Evolutionary conservation across 2,329 filamentous ascomycete species (phyloP).

Genomic region (Hypoxylon sp.): DNA sequence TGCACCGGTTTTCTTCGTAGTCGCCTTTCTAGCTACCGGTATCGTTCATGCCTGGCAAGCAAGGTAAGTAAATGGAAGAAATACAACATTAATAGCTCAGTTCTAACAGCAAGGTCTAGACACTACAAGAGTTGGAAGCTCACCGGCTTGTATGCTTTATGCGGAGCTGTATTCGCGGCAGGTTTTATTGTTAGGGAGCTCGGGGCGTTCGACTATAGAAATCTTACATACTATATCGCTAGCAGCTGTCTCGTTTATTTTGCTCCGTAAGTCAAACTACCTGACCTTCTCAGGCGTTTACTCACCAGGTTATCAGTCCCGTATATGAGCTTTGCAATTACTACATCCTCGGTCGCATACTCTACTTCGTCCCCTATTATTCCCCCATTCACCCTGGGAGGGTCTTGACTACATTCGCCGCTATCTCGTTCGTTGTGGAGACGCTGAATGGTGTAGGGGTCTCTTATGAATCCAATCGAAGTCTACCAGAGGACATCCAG

Average conservation of each 20-base stretch:
- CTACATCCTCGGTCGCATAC: slow-evolving; percentile 68
- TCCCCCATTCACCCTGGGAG: slow-evolving; percentile 63
- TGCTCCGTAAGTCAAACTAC: slow-evolving; percentile 51
- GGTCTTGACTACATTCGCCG: slow-evolving; percentile 60
- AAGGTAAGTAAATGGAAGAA: slow-evolving; percentile 58
- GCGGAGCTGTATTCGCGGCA: slow-evolving; percentile 66
- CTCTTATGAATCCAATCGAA: slow-evolving; percentile 62
- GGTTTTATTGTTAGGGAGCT: slow-evolving; percentile 67
- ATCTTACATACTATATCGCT: slow-evolving; percentile 61
- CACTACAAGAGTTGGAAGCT: slow-evolving; percentile 70
- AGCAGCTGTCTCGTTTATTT: slow-evolving; percentile 58
- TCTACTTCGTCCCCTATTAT: slow-evolving; percentile 71
- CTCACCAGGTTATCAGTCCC: slow-evolving; percentile 57
- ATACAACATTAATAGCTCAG: neutral
- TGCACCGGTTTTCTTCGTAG: slow-evolving; percentile 63
- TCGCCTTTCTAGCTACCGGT: slow-evolving; percentile 59
- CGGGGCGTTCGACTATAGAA: slow-evolving; percentile 64
- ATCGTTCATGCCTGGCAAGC: slow-evolving; percentile 60
- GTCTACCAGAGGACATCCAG: slow-evolving; percentile 57
- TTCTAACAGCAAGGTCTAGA: slow-evolving; percentile 52
- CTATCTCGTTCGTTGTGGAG: slow-evolving; percentile 64
- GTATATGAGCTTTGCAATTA: slow-evolving; percentile 71
- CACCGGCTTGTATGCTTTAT: slow-evolving; percentile 68
- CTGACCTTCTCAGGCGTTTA: slow-evolving; percentile 6
- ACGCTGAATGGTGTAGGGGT: slow-evolving; percentile 65